A percentile compares a stretch with the other conserved stretches of the same genome.
Evolutionary conservation across 495 filamentous ascomycete species (phyloP).

Genomic region (Penicillium psychrofluorescens): DNA sequence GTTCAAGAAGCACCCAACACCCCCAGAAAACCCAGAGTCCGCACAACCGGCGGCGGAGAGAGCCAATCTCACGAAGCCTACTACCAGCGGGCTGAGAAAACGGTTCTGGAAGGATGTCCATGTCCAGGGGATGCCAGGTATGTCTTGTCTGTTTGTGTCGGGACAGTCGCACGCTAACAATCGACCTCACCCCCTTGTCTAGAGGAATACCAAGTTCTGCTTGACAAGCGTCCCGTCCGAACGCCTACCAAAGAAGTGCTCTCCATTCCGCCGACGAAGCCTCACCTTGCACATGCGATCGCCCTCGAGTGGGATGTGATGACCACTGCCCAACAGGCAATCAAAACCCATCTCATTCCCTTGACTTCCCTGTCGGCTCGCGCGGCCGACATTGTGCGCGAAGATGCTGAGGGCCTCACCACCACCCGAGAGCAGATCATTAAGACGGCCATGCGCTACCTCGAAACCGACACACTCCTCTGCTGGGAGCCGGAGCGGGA

Average conservation of each 20-base stretch:
- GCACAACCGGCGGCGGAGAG: conserved; percentile 40
- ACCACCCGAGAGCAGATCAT: conserved; percentile 52
- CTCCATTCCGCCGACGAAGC: conserved; percentile 64
- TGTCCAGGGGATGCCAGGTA: conserved; percentile 48
- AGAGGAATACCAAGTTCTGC: conserved; percentile 59
- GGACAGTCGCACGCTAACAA: neutral
- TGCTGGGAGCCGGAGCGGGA: conserved; percentile 74
- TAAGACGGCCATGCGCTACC: conserved; percentile 67
- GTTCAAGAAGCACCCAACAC: conserved; percentile 38
- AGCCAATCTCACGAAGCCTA: conserved; percentile 26
- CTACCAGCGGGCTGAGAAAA: conserved; percentile 47
- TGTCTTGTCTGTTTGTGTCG: conserved; percentile 19
- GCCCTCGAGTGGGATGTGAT: conserved; percentile 91
- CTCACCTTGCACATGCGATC: conserved; percentile 75
- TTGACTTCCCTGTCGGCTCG: conserved; percentile 79
- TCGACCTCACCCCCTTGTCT: conserved; percentile 24
- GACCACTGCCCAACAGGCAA: conserved; percentile 66
- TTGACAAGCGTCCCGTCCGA: conserved; percentile 76
- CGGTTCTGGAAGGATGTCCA: conserved; percentile 80
- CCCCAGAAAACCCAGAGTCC: conserved; percentile 47
- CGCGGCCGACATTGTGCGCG: conserved; percentile 66
- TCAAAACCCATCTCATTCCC: conserved; percentile 74
- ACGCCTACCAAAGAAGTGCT: conserved; percentile 66
- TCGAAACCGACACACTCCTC: conserved; percentile 88
- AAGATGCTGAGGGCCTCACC: conserved; percentile 46